phyloP scores from a whole-genome alignment of 2,329 filamentous ascomycete species.

The Rutstroemia sydowiana region DNA sequence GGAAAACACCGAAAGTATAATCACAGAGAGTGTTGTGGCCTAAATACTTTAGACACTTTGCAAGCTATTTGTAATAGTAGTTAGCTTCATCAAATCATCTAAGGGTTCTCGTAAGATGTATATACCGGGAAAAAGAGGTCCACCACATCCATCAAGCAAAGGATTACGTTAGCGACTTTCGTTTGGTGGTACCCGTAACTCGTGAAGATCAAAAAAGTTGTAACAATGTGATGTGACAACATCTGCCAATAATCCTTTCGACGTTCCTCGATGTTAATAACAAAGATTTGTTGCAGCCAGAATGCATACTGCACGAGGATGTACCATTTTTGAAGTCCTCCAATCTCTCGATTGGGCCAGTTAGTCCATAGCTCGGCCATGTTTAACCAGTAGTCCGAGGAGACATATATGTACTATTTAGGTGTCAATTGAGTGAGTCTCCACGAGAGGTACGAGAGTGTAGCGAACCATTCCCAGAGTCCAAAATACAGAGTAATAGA shows the following conservation, averaged over 20 bases:
- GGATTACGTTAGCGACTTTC: conserved; percentile 78
- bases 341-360: conserved; percentile 74
- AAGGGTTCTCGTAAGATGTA: background rate
- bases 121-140: conserved; percentile 78
- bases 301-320: conserved; percentile 86
- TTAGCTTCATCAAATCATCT: conserved; percentile 3
- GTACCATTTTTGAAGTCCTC: conserved; percentile 75
- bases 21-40: conserved; percentile 73
- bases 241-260: conserved; percentile 96
- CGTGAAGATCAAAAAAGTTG: conserved; percentile 68
- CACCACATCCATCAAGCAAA: conserved; percentile 89
- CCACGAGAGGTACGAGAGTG: background rate
- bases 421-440: conserved; percentile 16
- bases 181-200: conserved; percentile 85
- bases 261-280: conserved; percentile 89
- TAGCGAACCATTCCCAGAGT: conserved; percentile 67
- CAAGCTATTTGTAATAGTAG: conserved; percentile 47
- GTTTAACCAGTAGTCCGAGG: conserved; percentile 72
- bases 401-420: conserved; percentile 67
- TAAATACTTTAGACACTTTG: conserved; percentile 90
- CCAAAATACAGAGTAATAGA: conserved; percentile 82
- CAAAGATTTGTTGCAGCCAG: conserved; percentile 88
- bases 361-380: conserved; percentile 72
- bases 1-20: conserved; percentile 74
- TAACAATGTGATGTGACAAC: conserved; percentile 91